Conservation (phyloP, 148 eudicot species). For the Drosera capensis region DNA sequence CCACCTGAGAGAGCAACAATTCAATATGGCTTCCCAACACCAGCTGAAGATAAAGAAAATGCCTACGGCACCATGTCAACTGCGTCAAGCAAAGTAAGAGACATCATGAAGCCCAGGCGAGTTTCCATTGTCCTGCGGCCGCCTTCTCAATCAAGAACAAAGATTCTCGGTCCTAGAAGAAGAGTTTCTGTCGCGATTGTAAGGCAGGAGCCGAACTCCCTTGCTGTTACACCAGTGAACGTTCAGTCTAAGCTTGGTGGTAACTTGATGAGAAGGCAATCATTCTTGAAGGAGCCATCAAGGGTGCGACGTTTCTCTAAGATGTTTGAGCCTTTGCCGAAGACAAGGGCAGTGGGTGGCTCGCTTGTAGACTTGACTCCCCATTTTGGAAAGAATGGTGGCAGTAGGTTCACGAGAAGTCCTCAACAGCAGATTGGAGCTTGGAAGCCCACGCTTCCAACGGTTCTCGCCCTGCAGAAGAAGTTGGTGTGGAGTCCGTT, state of each 20-base stretch:
- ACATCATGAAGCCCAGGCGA: conserved; percentile 36
- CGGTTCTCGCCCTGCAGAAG: conserved; percentile 58
- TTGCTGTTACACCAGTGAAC: conserved; percentile 18
- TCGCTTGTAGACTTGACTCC: conserved; percentile 38
- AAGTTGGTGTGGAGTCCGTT: conserved; percentile 91
- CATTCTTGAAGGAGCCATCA: conserved; percentile 48
- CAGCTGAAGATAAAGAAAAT: conserved; percentile 51
- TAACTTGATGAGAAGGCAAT: conserved; percentile 11
- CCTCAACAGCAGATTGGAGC: conserved; percentile 45
- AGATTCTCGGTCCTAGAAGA: conserved; percentile 35
- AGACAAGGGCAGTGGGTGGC: conserved; percentile 10
- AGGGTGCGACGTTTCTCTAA: conserved; percentile 56
- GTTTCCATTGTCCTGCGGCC: conserved; percentile 52
- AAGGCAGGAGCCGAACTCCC: conserved; percentile 23
- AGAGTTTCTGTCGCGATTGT: conserved; percentile 56
- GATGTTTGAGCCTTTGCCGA: conserved; percentile 34
- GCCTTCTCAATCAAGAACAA: conserved; percentile 13
- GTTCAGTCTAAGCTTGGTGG: neutral
- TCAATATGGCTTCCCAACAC: conserved; percentile 14
- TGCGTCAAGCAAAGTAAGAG: conserved; percentile 7
- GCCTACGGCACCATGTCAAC: conserved; percentile 2
- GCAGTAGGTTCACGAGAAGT: conserved; percentile 65
- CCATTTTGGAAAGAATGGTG: conserved; percentile 7
- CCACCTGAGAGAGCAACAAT: conserved; percentile 20
- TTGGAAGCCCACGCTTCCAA: conserved; percentile 88